A percentile compares a stretch with the other conserved stretches of the same genome.
Conservation (phyloP, 371 early-diverging fungal genomes). For the Haplosporangium sp. region DNA sequence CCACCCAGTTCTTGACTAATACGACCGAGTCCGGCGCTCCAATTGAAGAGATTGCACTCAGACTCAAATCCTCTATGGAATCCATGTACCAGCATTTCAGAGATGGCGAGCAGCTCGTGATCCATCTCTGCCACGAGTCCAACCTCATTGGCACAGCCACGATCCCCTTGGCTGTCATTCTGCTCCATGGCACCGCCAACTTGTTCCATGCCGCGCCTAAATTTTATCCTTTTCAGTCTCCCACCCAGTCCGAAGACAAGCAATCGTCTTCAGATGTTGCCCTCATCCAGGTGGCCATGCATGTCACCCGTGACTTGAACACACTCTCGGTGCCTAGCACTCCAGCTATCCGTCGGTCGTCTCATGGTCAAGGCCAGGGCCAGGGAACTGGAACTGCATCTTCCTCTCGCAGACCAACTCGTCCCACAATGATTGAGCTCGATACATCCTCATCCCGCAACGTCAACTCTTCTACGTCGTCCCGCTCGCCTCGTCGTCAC, state of each 20-base stretch:
- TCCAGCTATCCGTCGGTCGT: conserved; percentile 51
- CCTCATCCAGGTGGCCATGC: conserved; percentile 49
- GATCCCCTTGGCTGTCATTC: conserved; percentile 46
- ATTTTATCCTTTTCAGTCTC: conserved; percentile 37
- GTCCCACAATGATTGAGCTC: conserved; percentile 45
- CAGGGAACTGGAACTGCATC: background rate
- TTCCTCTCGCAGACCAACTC: conserved; percentile 16
- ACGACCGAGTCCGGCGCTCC: conserved; percentile 23
- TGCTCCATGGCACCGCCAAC: conserved; percentile 51
- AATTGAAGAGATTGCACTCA: conserved; percentile 44
- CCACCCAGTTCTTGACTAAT: conserved; percentile 38
- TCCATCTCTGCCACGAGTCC: conserved; percentile 45
- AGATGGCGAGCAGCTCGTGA: conserved; percentile 49
- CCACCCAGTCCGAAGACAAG: conserved; percentile 7
- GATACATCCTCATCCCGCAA: conserved; percentile 25
- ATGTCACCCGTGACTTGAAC: conserved; percentile 51
- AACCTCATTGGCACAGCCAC: conserved; percentile 46
- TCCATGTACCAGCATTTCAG: conserved; percentile 55
- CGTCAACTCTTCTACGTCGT: conserved; percentile 30
- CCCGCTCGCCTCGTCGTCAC: conserved; percentile 43
- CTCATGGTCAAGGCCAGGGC: conserved; percentile 22
- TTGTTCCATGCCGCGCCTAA: conserved; percentile 49
- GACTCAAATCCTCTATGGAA: conserved; percentile 54
- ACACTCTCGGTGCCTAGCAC: conserved; percentile 48
- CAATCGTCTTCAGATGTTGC: conserved; percentile 15